Base-by-base conservation (phyloP, 1,139 yeast species). In the Protomyces macrosporus region DNA sequence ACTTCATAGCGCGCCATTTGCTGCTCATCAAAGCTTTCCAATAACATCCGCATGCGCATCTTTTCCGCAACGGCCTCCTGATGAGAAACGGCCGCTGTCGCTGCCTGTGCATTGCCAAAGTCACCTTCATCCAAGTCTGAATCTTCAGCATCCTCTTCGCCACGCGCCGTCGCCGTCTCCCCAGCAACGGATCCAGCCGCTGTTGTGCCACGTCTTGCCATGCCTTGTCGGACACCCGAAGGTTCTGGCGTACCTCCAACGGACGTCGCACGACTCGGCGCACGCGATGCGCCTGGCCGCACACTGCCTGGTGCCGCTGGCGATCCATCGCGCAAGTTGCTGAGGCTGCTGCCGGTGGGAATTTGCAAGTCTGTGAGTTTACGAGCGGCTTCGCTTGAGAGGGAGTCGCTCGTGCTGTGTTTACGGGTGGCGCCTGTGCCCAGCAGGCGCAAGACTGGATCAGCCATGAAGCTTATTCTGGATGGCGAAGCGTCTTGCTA, bases 1-100 rank as follows among this genome's bases (percentile, higher is more conserved):
- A 88, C 89, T 72, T 90, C 97, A 74, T 90, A 91, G 60, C 97
- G 76, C 67, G 86, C 86, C 86, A 89, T 86, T 72, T 93, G 97
- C 48, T 85, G 88, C n/a, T 83, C 83, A 66, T 87, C 86, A 72
- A 93, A 84, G 68, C 85, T 84, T 32, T 89, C 83, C 67, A 90
- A 81, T 67, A 91, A 76, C 35, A 90, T 71, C 68, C 88, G 81
- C 53, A 60, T 59, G 6, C 59, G 35, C 23, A 61, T 55, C 37
- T 63, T 63, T 10, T 63, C 65, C 10, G 59, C 61, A 35, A 63
- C 33, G 12, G 56, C 45, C 56, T 58, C 62, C 40, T 58, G 62
- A 34, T 58, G 40, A 5, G 40, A 51, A 5, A 53, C 62, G 12
- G 53, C 16, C 32, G 48, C 48, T 2, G 23, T 23, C 23, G 48